Evolutionary conservation across 2,329 filamentous ascomycete genomes (phyloP).

Genomic region (Atkinsonella hypoxylon): DNA sequence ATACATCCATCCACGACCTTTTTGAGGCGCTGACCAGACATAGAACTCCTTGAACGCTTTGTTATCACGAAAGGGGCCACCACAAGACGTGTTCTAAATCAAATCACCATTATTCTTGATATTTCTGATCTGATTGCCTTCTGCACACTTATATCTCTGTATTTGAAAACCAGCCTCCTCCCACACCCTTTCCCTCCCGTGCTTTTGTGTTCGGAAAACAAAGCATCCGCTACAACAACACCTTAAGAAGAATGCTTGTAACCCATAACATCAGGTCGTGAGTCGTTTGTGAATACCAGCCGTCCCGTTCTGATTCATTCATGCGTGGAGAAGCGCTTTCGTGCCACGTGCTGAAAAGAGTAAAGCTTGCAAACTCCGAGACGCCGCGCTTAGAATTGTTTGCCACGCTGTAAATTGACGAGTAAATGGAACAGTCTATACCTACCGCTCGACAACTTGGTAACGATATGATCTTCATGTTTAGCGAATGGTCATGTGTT

Average conservation of each 20-base stretch:
- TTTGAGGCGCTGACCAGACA: too few species aligned
- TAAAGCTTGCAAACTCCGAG: slow-evolving; percentile 26
- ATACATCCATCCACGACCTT: too few species aligned
- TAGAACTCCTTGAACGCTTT: too few species aligned
- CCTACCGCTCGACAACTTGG: slow-evolving; percentile 29
- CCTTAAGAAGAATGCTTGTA: not conserved
- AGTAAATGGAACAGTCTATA: slow-evolving; percentile 32
- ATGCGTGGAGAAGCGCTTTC: slow-evolving; percentile 36
- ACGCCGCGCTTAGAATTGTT: slow-evolving; percentile 36
- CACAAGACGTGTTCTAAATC: not conserved
- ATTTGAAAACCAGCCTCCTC: not conserved
- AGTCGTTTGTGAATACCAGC: slow-evolving; percentile 10
- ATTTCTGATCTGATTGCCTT: not conserved
- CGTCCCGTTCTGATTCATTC: slow-evolving; percentile 22
- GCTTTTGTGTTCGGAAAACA: not conserved
- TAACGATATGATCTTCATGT: slow-evolving; percentile 10
- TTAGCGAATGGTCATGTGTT: slow-evolving; percentile 91
- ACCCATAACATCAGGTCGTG: slow-evolving; percentile 11
- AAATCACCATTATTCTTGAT: not conserved
- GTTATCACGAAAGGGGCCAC: too few species aligned
- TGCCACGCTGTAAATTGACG: slow-evolving; percentile 20
- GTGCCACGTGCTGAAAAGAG: slow-evolving; percentile 33
- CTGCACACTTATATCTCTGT: not conserved
- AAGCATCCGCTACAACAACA: not conserved
- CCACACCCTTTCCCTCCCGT: not conserved